phyloP scores from a whole-genome alignment of 2,329 filamentous ascomycete genomes.

The Fusarium albidum region DNA sequence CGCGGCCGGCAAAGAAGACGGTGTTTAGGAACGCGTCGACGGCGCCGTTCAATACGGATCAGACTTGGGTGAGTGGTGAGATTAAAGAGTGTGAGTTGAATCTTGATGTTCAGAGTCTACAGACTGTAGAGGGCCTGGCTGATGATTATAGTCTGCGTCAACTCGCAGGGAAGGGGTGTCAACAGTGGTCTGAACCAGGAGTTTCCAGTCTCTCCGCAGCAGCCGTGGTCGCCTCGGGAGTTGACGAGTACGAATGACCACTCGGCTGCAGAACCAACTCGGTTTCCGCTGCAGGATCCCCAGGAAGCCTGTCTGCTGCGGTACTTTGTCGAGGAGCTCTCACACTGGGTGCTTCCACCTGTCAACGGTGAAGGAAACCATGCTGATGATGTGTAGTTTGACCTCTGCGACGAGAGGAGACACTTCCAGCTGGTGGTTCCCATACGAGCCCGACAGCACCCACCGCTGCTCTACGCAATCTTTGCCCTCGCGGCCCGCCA shows the following conservation, averaged over 20 bases:
- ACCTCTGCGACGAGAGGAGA: constrained; percentile 50
- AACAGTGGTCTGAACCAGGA: background rate
- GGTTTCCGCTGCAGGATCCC: constrained; percentile 45
- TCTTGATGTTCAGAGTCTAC: no score
- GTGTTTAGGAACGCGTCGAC: constrained; percentile 48
- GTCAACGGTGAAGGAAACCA: rapidly evolving
- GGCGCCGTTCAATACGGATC: constrained; percentile 45
- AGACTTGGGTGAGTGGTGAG: constrained; percentile 49
- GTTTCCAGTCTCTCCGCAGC: background rate
- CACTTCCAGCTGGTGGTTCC: constrained; percentile 52
- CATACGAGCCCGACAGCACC: constrained; percentile 44
- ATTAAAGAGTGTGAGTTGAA: constrained; percentile 44
- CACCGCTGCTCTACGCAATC: constrained; percentile 51
- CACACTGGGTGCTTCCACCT: constrained; percentile 46
- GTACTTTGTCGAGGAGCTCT: constrained; percentile 51
- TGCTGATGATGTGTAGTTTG: constrained; percentile 43
- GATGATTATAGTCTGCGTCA: constrained; percentile 11
- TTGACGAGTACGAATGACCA: constrained; percentile 19
- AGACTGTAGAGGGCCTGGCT: background rate
- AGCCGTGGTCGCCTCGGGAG: constrained; percentile 18
- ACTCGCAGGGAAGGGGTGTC: constrained; percentile 15
- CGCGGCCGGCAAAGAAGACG: constrained; percentile 45
- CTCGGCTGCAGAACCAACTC: constrained; percentile 8
- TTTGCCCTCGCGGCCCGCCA: constrained; percentile 51
- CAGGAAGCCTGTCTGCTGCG: constrained; percentile 50